Evolutionary conservation across 2,329 filamentous ascomycete species (phyloP), one percentile per base, ranked within the genome.

Genomic region (Dendrostoma leiphaemia): DNA sequence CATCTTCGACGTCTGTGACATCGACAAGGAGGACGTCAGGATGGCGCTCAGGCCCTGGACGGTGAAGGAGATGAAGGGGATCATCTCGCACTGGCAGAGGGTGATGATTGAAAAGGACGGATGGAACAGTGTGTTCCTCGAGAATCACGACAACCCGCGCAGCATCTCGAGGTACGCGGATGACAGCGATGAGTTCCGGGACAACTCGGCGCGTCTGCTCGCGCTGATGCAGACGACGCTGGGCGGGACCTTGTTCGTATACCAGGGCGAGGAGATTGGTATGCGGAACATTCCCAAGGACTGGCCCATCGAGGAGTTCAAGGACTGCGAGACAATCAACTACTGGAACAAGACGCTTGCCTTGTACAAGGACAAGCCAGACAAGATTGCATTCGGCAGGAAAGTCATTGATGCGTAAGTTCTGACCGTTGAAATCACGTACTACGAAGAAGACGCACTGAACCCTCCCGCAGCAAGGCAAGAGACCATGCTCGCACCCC

Each of bases 401-500:
- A 41, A 41, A 12, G 43, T 56, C 23, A 52, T 56, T 2, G 53
- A 56, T 34, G n/a, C 29, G 53, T 56, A 12, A 56, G 53, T 51
- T 13, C 6, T 2, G 8, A 26, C 23, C 24, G 21, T 28, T 29
- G 8, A 26, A n/a, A n/a, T 31, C 17, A 15, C n/a, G 12, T 15
- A n/a, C n/a, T 34, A 13, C 28, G 17, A 13, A 8, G n/a, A 8
- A 10, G 6, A 43, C 5, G 9, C 5, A 19, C 26, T 41, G 7
- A 51, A 35, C 44, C 3, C 41, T 21, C n/a, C 72, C 0, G 12
- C 53, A 56, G 53, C 2, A 56, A 56, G 52, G 53, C 53, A 56
- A 70, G 88, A 21, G 88, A 91, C 67, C 88, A 91, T 66, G 83
- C 82, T 7, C 78, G 88, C 43, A 84, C 85, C 0, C 88, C 88